A percentile compares a stretch with the other conserved stretches of the same genome.
Evolutionary conservation across 768 basidiomycete species (phyloP).

Genomic region (Trametopsis cervina): DNA sequence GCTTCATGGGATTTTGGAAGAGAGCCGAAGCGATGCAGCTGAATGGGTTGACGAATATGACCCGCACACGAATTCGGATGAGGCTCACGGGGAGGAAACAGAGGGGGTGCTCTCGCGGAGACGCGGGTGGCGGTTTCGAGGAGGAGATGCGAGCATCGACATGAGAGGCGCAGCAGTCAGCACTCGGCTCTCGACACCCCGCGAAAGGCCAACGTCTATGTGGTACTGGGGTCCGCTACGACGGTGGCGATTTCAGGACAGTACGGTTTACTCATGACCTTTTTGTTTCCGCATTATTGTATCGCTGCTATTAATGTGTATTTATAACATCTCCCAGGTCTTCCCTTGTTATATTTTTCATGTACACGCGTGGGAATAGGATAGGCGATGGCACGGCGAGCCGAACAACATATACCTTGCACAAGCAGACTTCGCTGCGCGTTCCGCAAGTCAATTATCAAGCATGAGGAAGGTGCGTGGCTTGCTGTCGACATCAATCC

Average conservation of each 20-base stretch:
- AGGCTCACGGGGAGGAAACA: background rate
- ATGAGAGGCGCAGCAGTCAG: conserved; percentile 5
- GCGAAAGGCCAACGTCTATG: conserved; percentile 33
- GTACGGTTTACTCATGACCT: conserved; percentile 51
- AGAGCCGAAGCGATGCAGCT: conserved; percentile 3
- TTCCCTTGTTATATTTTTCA: no score
- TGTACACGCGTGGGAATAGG: no score
- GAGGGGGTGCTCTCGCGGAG: background rate
- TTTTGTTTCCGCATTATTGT: no score
- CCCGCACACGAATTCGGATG: background rate
- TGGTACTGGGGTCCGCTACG: conserved; percentile 82
- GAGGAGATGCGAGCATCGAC: conserved; percentile 7
- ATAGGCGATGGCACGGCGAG: no score
- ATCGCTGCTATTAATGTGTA: no score
- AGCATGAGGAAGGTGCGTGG: no score
- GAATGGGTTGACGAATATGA: background rate
- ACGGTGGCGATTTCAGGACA: conserved; percentile 70
- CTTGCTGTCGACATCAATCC: no score
- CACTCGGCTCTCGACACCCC: background rate
- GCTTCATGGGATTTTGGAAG: conserved; percentile 14
- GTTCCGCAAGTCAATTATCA: no score
- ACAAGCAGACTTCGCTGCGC: no score
- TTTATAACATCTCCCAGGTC: no score
- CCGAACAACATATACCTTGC: no score
- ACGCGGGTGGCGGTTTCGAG: conserved; percentile 1